Evolutionary conservation across 2,329 filamentous ascomycete species (phyloP).

Genomic region (Arthrobotrys iridis): DNA sequence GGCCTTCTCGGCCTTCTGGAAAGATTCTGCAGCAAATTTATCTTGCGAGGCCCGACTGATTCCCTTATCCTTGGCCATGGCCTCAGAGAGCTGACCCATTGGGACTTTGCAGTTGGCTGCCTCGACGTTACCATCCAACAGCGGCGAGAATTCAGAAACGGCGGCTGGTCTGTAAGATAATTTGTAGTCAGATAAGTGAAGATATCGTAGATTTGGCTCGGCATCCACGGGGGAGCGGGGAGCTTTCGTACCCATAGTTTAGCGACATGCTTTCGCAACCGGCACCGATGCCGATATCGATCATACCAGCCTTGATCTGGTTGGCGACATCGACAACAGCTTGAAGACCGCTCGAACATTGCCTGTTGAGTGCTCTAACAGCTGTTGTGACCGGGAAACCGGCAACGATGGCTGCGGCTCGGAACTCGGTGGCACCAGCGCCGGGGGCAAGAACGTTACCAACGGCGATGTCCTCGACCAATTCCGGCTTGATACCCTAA

Average conservation of each 20-base stretch:
- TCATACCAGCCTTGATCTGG: conserved; percentile 89
- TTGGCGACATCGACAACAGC: conserved; percentile 94
- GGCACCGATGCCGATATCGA: conserved; percentile 91
- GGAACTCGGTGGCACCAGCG: conserved; percentile 95
- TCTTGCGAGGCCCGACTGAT: conserved; percentile 81
- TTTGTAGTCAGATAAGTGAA: background rate
- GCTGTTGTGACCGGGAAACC: conserved; percentile 87
- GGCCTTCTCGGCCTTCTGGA: conserved; percentile 86
- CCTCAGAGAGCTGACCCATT: conserved; percentile 92
- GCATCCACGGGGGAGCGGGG: too few relatives aligned
- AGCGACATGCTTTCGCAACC: conserved; percentile 96
- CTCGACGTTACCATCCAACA: conserved; percentile 81
- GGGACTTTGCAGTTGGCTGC: conserved; percentile 96
- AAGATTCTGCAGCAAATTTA: conserved; percentile 90
- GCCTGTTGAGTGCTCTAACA: conserved; percentile 89
- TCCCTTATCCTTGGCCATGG: conserved; percentile 88
- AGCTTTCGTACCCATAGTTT: conserved; percentile 83
- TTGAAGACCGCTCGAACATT: conserved; percentile 92
- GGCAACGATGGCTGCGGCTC: conserved; percentile 86
- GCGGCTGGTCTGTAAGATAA: conserved; percentile 72
- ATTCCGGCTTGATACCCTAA: conserved; percentile 75
- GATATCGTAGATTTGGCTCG: too few relatives aligned
- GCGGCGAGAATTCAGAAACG: conserved; percentile 90
- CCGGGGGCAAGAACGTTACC: conserved; percentile 91
- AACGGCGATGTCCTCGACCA: conserved; percentile 92